Evolutionary conservation across 108 stramenopile species (phyloP), one percentile per base, ranked within the genome.

Genomic region (Cyclotella baltica): DNA sequence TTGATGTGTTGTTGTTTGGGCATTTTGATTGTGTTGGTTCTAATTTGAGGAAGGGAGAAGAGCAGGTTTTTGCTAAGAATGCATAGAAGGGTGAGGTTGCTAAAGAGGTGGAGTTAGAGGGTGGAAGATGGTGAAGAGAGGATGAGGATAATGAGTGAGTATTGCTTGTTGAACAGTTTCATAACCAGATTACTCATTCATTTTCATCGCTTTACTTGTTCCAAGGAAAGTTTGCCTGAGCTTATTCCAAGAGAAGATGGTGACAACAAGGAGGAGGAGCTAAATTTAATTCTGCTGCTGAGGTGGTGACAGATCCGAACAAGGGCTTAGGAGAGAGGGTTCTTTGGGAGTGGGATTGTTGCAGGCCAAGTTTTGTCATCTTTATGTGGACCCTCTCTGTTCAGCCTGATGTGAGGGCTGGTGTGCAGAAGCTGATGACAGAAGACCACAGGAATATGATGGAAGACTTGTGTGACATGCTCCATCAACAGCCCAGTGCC

Each of bases 121-220:
- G 19, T 38, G 16, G n/a, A 38, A 18, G 52, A 36, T 34, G 29
- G 30, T 64, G 72, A 73, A 9, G n/a, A n/a, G n/a, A n/a, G n/a
- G 72, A 51, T 36, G 61, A 73, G 6, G 72, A 73, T 31, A 33
- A 30, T 31, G 34, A n/a, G n/a, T n/a, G n/a, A n/a, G n/a, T n/a
- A n/a, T n/a, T n/a, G n/a, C n/a, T n/a, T n/a, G n/a, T n/a, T n/a
- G n/a, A n/a, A n/a, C n/a, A n/a, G n/a, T n/a, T n/a, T n/a, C n/a
- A n/a, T n/a, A n/a, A n/a, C n/a, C n/a, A n/a, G n/a, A n/a, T n/a
- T n/a, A n/a, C n/a, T n/a, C n/a, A n/a, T n/a, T n/a, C n/a, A n/a
- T n/a, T n/a, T n/a, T n/a, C n/a, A n/a, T n/a, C n/a, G n/a, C n/a
- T n/a, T n/a, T n/a, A n/a, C n/a, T n/a, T n/a, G n/a, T n/a, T n/a